phyloP scores from a whole-genome alignment of 2,329 filamentous ascomycete species.

The Blastomyces gilchristii region DNA sequence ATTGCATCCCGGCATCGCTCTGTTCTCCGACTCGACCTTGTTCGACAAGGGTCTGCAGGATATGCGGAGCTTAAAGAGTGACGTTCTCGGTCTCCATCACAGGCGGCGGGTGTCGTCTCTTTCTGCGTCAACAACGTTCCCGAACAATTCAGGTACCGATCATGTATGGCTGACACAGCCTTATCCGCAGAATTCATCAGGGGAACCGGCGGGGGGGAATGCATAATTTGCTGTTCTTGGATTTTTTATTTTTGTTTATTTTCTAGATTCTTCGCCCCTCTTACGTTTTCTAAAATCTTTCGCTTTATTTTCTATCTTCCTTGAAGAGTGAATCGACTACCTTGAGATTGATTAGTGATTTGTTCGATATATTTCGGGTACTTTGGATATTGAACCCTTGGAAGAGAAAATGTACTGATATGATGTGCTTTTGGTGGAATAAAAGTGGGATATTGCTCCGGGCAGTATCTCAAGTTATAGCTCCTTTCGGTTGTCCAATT shows the following conservation, averaged over 20 bases:
- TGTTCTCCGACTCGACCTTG: constrained; percentile 9
- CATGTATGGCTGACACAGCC: neutral
- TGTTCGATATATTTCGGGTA: neutral
- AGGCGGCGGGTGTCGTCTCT: neutral
- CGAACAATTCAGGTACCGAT: neutral
- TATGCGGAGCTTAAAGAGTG: neutral
- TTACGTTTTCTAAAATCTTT: neutral
- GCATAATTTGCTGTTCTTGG: neutral
- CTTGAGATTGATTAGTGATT: neutral
- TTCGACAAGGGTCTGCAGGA: constrained; percentile 3
- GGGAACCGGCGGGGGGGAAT: neutral
- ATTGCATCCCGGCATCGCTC: constrained; percentile 8
- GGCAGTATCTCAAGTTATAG: neutral
- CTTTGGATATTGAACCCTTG: neutral
- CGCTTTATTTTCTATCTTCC: neutral
- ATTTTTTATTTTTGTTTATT: too few species aligned
- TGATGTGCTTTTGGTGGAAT: neutral
- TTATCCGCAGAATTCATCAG: neutral
- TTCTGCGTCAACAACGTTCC: neutral
- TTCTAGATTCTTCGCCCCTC: neutral
- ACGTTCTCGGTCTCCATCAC: constrained; percentile 1
- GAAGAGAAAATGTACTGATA: neutral
- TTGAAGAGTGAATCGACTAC: neutral
- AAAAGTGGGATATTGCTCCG: neutral
- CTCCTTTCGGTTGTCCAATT: neutral